Evolutionary conservation across 139 green algal species (phyloP).

Genomic region (Auxenochlorella protothecoides): DNA sequence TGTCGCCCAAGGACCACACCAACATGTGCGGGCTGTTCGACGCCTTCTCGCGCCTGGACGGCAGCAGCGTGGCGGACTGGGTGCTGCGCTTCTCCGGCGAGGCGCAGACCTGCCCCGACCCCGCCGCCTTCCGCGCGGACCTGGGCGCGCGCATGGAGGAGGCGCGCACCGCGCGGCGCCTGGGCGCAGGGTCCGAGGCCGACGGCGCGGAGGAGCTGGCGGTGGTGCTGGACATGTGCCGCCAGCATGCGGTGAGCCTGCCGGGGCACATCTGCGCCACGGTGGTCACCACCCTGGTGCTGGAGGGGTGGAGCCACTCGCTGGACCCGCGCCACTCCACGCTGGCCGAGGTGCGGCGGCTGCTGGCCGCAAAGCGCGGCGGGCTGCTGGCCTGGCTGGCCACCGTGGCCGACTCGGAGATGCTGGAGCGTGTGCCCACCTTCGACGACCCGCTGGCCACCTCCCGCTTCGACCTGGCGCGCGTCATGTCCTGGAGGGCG

Average conservation of each 20-base stretch:
- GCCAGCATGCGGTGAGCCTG: constrained; percentile 62
- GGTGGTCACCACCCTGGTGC: constrained; percentile 76
- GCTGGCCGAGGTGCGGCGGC: constrained; percentile 24
- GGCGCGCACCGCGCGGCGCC: constrained; percentile 10
- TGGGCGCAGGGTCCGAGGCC: constrained; percentile 2
- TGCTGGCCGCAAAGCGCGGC: constrained; percentile 8
- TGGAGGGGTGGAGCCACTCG: constrained; percentile 71
- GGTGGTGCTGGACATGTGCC: constrained; percentile 62
- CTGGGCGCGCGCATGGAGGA: constrained; percentile 44
- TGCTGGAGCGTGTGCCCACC: constrained; percentile 15
- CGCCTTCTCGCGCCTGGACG: constrained; percentile 53
- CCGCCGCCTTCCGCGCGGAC: constrained; percentile 43
- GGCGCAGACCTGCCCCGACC: constrained; percentile 60
- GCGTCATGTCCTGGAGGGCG: neutral
- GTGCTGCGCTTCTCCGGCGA: constrained; percentile 55
- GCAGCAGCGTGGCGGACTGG: constrained; percentile 41
- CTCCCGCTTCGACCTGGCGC: neutral
- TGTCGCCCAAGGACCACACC: constrained; percentile 48
- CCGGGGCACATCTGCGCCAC: constrained; percentile 78
- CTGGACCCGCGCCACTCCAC: constrained; percentile 35
- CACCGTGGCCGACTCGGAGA: constrained; percentile 9
- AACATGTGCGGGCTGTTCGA: constrained; percentile 49
- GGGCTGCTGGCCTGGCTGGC: constrained; percentile 1
- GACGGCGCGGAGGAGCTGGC: constrained; percentile 61
- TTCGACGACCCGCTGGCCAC: constrained; percentile 2